phyloP scores from a whole-genome alignment of 2,329 filamentous ascomycete genomes.

The Pseudogymnoascus sp. region DNA sequence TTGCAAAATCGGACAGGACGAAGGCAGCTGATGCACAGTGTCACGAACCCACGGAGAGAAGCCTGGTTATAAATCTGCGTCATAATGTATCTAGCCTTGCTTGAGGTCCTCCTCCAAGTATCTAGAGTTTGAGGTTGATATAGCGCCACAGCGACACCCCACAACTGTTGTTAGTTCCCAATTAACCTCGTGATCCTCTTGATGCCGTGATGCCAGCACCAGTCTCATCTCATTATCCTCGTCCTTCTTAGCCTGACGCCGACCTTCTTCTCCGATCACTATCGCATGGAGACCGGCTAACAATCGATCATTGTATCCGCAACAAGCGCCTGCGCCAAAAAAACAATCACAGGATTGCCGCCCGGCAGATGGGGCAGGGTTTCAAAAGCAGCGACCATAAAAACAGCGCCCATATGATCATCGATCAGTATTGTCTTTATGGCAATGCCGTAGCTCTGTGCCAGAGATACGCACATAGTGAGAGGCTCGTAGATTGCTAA shows the following conservation, averaged over 20 bases:
- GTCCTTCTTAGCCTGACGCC: not conserved
- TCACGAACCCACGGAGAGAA: not conserved
- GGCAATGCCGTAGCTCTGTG: not conserved
- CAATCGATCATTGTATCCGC: not conserved
- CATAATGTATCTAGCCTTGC: not conserved
- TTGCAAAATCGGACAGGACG: not conserved
- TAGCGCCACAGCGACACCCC: not conserved
- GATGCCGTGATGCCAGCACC: not conserved
- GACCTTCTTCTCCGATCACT: not conserved
- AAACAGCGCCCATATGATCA: not conserved
- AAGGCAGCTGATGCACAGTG: not conserved
- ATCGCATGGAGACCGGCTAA: not conserved
- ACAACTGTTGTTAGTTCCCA: not conserved
- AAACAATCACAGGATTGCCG: not conserved
- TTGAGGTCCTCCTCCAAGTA: not conserved
- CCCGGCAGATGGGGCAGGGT: not conserved
- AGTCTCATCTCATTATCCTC: not conserved
- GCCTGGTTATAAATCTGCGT: not conserved
- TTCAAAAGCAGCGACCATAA: not conserved
- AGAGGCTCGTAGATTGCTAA: not conserved
- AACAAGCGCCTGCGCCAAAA: not conserved
- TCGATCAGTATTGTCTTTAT: not conserved
- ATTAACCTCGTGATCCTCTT: not conserved
- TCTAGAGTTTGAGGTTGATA: not conserved
- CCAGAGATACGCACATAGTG: not conserved